Base-by-base conservation (phyloP, 495 filamentous ascomycete species). In the Hyaloscypha hepaticicola region DNA sequence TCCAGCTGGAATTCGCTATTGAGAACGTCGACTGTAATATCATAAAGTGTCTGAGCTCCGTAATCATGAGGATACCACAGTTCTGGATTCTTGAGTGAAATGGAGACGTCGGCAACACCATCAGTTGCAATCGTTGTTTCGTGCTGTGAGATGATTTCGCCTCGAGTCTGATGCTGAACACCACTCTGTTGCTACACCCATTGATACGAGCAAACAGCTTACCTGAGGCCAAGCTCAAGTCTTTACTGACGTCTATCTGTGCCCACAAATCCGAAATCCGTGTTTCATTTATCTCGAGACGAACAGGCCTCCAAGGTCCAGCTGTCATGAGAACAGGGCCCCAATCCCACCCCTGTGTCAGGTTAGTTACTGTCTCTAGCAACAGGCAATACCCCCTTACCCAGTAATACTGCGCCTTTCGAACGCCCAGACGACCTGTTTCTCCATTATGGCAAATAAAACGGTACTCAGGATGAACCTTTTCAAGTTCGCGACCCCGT, bases 331-430 rank as follows among this genome's bases (percentile, higher is more conserved):
- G 73, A 0, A 84, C 77, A 34, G 91, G 91, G 38, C 91, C 19
- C 28, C 28, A 53, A 26, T 53, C 27, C 28, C 45, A 63, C 71
- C 82, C 81, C n/a, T n/a, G n/a, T n/a, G n/a, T n/a, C n/a, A n/a
- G n/a, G n/a, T n/a, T n/a, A n/a, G n/a, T n/a, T n/a, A n/a, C n/a
- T n/a, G n/a, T n/a, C n/a, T n/a, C n/a, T n/a, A n/a, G n/a, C n/a
- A n/a, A n/a, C n/a, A n/a, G n/a, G n/a, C n/a, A n/a, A n/a, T n/a
- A n/a, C n/a, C n/a, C n/a, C n/a, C n/a, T n/a, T n/a, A n/a, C n/a
- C 77, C 80, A 94, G 71, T 93, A 90, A 68, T 95, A 96, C 75
- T 95, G 91, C 1, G 88, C 87, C 72, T 93, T 96, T 61, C 89
- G 78, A 11, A 90, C 88, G 16, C 83, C 87, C 69, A 92, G 71